Base-by-base conservation (phyloP, 495 filamentous ascomycete genomes). In the Daldinia bambusicola region DNA sequence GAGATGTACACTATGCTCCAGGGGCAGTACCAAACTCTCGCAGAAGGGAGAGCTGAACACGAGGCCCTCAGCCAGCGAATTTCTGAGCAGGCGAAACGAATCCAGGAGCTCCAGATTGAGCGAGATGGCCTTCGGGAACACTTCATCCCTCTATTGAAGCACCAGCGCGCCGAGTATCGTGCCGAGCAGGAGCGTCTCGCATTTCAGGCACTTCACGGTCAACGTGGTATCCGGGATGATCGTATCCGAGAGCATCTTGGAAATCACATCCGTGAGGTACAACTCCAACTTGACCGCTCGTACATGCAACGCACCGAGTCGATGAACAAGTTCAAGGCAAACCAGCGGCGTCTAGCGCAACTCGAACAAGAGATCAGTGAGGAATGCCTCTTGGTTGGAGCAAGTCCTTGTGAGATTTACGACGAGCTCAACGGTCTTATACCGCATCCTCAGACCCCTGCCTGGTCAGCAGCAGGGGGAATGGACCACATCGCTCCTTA, bases 241-340 rank as follows among this genome's bases (percentile, higher is more conserved):
- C 61, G 67, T n/a, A 40, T 70, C 31, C 67, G 67, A 26, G 68
- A 51, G 9, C 68, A 70, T 38, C 12, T 70, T 8, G 38, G 18
- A 10, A 20, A 13, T 6, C 36, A 30, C 18, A 20, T 63, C 0
- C 22, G 13, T 8, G 41, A 59, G 9, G 36, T 13, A 2, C 61
- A 48, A 18, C 7, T 30, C 7, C 51, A 48, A 9, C 61, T 72
- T 13, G 26, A 63, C 31, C 7, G 4, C 13, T 66, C 66, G 0
- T 34, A 26, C 26, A 9, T 67, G 22, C 57, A 34, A 4, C 32
- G 53, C n/a, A 53, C 4, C 43, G 43, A 48, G 43, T 48, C 43
- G 26, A 32, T 31, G 51, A 22, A 53, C 5, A 53, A 32, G 14
- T 32, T 32, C 6, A 37, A 31, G 13, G 50, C 6, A 5, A 53